Evolutionary conservation across 2,329 filamentous ascomycete genomes (phyloP), one percentile per base, ranked within the genome.

Genomic region (Pseudocercospora vitis): DNA sequence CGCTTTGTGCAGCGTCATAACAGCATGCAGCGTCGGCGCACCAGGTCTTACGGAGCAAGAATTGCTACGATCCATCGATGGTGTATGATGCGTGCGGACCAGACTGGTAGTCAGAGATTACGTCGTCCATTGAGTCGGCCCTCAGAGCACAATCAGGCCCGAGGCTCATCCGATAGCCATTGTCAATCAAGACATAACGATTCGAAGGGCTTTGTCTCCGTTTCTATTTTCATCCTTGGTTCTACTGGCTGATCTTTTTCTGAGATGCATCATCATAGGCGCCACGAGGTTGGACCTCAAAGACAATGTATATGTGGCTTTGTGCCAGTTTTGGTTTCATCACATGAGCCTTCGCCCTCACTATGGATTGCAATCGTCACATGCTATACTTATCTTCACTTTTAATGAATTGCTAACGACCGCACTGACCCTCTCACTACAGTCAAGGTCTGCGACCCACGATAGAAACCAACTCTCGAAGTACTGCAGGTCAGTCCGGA

Each of bases 21-120:
- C 26, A 54, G 58, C 59, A 55, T 62, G 47, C 59, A 62, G 59
- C 54, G 59, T 48, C 51, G 57, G 53, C 57, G 57, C 42, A 55
- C 23, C 23, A 48, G 44, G 37, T 31, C 44, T 45, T 26, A 40
- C 44, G 19, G 51, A 49, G 40, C 32, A 29, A 45, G 24, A 14
- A 45, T 18, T 45, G 42, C 42, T 45, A 29, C 42, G 42, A 45
- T 31, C 14, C 42, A 45, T 45, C 42, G 29, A 16, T 14, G 23
- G 6, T 45, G 14, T 45, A 45, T 45, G 24, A 45, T 29, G 42
- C 19, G 11, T 14, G 42, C 24, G n/a, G 24, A 45, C 11, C 24
- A 18, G 42, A 18, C 24, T 16, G 19, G 24, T 11, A 45, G 42
- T 19, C 42, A 45, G 24, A 45, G 12, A 16, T 24, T 19, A 19